Conservation (phyloP, 805 yeast genomes). For the Clavispora vitiphila region DNA sequence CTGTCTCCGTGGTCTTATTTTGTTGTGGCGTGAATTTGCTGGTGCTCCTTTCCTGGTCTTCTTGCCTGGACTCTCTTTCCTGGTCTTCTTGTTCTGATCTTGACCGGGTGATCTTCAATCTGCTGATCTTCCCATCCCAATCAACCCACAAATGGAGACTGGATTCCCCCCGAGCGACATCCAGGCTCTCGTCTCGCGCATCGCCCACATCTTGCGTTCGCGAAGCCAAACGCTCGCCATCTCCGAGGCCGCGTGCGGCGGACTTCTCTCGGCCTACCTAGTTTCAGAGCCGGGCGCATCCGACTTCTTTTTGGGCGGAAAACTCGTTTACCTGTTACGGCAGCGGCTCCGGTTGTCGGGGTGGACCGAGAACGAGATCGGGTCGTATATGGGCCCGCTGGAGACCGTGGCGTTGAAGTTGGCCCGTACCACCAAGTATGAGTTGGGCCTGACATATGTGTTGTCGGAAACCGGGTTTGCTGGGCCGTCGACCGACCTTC, state of each 20-base stretch:
- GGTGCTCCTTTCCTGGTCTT: too few species aligned
- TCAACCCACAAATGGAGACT: not conserved
- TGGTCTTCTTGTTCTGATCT: too few species aligned
- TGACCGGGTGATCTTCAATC: too few species aligned
- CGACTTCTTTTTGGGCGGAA: conserved; percentile 76
- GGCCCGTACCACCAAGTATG: conserved; percentile 75
- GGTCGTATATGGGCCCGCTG: conserved; percentile 74
- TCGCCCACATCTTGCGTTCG: conserved; percentile 50
- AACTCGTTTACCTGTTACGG: conserved; percentile 70
- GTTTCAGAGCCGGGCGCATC: conserved; percentile 87
- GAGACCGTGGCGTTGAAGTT: conserved; percentile 68
- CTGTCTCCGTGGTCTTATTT: too few species aligned
- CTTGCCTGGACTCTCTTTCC: too few species aligned
- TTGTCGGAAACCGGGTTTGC: conserved; percentile 87
- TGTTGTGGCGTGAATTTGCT: too few species aligned
- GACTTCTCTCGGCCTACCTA: conserved; percentile 71
- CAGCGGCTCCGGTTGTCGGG: conserved; percentile 74
- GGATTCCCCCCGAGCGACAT: conserved; percentile 62
- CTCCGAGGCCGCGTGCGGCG: conserved; percentile 90
- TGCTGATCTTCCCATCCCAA: too few species aligned
- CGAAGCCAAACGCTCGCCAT: conserved; percentile 67
- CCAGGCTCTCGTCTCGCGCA: conserved; percentile 45
- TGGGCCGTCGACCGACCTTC: conserved; percentile 56
- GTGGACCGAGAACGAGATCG: conserved; percentile 69
- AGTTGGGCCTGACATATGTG: conserved; percentile 77